These are phyloP conservation scores for Lojkania enalia DNA, from an alignment of 2,329 filamentous ascomycete genomes.

Conservation along the genomic window DNA sequence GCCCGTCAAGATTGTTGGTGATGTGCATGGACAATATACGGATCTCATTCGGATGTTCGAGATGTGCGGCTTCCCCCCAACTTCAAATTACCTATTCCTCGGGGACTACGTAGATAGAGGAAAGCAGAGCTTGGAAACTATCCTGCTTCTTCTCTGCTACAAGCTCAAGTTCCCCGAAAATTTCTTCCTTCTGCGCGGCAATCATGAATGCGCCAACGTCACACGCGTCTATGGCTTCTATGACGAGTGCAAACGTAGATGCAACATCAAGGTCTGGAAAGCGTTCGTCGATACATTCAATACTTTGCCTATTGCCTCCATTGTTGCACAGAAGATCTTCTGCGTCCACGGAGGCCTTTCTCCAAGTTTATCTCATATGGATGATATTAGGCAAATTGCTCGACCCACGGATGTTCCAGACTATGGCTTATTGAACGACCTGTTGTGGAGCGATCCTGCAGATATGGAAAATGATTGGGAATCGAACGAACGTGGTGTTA, in stretches of 20 bases:
- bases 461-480: constrained; percentile 99
- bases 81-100: constrained; percentile 88
- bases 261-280: constrained; percentile 98
- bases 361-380: constrained; percentile 92
- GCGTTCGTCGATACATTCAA: constrained; percentile 98
- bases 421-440: constrained; percentile 90
- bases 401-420: constrained; percentile 96
- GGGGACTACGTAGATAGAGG: constrained; percentile 96
- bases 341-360: constrained; percentile 95
- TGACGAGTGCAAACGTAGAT: constrained; percentile 94
- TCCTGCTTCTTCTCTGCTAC: constrained; percentile 89
- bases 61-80: constrained; percentile 96
- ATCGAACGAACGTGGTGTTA: constrained; percentile 93
- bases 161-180: constrained; percentile 98
- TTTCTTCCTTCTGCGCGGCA: constrained; percentile 92
- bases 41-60: constrained; percentile 97
- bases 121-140: constrained; percentile 94
- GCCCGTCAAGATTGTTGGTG: constrained; percentile 96
- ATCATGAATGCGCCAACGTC: constrained; percentile 96
- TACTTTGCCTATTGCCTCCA: constrained; percentile 90
- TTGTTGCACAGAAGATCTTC: constrained; percentile 96
- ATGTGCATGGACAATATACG: constrained; percentile 95
- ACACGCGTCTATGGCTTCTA: constrained; percentile 97
- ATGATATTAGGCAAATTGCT: constrained; percentile 94
- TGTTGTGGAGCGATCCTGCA: constrained; percentile 96